phyloP scores from a whole-genome alignment of 108 stramenopile species.

The Aureococcus anophagefferens region DNA sequence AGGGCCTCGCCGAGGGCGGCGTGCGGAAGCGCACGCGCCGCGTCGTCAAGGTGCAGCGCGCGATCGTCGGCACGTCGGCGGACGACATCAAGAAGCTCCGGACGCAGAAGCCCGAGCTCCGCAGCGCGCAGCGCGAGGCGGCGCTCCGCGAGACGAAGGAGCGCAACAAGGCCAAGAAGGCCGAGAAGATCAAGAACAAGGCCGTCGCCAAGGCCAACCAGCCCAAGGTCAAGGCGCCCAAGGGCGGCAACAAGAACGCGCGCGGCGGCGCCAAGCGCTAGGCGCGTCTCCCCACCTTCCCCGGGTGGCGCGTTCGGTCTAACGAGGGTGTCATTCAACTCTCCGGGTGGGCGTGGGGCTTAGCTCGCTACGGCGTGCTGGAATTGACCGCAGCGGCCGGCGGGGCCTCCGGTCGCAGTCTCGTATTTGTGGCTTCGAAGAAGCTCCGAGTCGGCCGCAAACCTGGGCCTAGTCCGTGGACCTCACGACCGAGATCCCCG shows the following conservation, averaged over 20 bases:
- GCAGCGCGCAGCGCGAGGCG: constrained; percentile 61
- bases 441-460: too few relatives aligned
- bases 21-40: constrained; percentile 79
- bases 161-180: constrained; percentile 19
- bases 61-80: constrained; percentile 89
- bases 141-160: constrained; percentile 84
- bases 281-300: too few relatives aligned
- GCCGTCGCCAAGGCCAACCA: constrained; percentile 34
- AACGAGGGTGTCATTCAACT: too few relatives aligned
- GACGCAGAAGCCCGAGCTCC: constrained; percentile 64
- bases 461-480: too few relatives aligned
- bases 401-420: too few relatives aligned
- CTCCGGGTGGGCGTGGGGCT: too few relatives aligned
- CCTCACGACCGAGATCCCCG: too few relatives aligned
- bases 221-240: constrained; percentile 57
- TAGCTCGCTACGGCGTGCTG: too few relatives aligned
- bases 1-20: constrained; percentile 80
- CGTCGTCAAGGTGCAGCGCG: constrained; percentile 83
- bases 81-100: constrained; percentile 96
- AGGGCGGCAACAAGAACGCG: constrained; percentile 44
- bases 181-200: constrained; percentile 41
- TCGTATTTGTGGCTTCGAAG: too few relatives aligned
- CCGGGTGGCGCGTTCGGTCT: too few relatives aligned
- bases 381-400: too few relatives aligned
- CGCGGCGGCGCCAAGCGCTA: too few relatives aligned